Evolutionary conservation across 768 basidiomycete species (phyloP), one percentile per base, ranked within the genome.

Genomic region (Tephrocybe sp.): DNA sequence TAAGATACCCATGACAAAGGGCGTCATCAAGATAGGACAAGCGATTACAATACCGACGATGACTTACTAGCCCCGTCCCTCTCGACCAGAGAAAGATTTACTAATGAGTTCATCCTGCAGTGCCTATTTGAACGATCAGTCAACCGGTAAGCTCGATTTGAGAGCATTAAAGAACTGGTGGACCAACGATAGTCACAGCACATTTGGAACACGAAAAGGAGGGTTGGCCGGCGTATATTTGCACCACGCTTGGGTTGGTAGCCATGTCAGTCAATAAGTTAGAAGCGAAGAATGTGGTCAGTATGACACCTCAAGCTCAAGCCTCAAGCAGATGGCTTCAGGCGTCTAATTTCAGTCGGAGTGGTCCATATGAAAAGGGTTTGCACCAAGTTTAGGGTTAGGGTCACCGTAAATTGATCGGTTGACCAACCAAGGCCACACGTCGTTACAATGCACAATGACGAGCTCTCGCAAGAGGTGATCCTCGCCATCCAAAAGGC

Each of bases 91-190:
- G 69, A 92, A 92, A 0, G 87, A 71, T 61, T 91, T 92, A 71
- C 86, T 89, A 52, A 92, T 88, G 18, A 91, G 66, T 57, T 91
- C 89, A 55, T 92, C 90, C 64, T 91, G 88, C 13, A 92, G 72
- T 18, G 84, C 79, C 88, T 91, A 7, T 4, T 21, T 15, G 36
- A 18, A 7, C 22, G 9, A 12, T 22, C 12, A 12, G 6, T 39
- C 22, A 11, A 12, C 18, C 12, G 12, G 6, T 41, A 47, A 45
- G 50, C 43, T 38, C 24, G 24, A 21, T 31, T 24, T 23, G 15
- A 27, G n/a, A n/a, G 24, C 6, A 15, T 27, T 8, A 5, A 45
- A 3, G 27, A 16, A 2, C n/a, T 15, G 30, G 27, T 45, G 15
- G n/a, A 68, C 85, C 45, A 45, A 88, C 88, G 43, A 91, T 79